A percentile compares a stretch with the other conserved stretches of the same genome.
These are phyloP conservation scores for Boletus reticulatus DNA, from an alignment of 768 basidiomycete genomes.

Conservation along the genomic window DNA sequence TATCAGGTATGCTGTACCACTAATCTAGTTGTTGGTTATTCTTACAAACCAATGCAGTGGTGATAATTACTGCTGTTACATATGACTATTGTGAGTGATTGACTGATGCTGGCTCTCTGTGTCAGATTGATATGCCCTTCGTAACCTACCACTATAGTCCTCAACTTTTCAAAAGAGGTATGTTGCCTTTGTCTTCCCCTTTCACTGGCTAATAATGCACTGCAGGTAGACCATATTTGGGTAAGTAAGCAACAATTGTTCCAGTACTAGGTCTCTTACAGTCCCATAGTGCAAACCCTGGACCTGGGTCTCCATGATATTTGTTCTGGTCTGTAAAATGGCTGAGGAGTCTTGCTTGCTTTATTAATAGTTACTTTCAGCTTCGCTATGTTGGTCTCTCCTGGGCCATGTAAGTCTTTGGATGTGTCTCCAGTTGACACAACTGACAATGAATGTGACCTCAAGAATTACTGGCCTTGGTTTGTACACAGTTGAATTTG, in stretches of 20 bases:
- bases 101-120: neutral
- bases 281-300: neutral
- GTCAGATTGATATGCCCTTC: neutral
- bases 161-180: conserved; percentile 8
- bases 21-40: neutral
- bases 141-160: neutral
- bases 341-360: too few relatives aligned
- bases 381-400: neutral
- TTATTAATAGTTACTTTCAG: neutral
- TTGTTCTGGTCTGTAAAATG: conserved; percentile 1
- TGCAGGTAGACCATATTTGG: conserved; percentile 18
- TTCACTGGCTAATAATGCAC: neutral
- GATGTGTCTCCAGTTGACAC: neutral
- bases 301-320: conserved; percentile 10
- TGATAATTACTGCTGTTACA: neutral
- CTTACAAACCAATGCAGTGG: neutral
- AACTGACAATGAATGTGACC: neutral
- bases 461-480: too few relatives aligned
- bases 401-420: neutral
- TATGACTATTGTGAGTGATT: conserved; percentile 11
- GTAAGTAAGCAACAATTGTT: neutral
- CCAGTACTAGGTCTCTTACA: neutral
- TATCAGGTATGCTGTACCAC: neutral
- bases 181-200: neutral
- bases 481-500: too few relatives aligned